Evolutionary conservation across 179 eudicot species (phyloP), one percentile per base, ranked within the genome.

Genomic region (Drosera spatulata): DNA sequence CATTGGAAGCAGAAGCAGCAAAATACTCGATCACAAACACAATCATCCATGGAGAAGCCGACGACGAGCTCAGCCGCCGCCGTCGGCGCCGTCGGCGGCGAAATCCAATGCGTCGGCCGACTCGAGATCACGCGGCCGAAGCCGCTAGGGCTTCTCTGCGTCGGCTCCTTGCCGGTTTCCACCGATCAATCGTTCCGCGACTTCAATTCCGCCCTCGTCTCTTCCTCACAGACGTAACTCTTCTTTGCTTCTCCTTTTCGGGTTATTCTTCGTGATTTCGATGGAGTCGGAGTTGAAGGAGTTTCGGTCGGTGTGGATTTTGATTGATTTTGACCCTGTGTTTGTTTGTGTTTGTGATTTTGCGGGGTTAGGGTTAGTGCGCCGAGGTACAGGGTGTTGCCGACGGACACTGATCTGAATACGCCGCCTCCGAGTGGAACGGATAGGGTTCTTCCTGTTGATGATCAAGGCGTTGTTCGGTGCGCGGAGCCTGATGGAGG

Each of bases 361-460:
- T 52, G 50, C 22, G 40, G 50, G 57, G 61, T 64, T 66, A 85
- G 97, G 76, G 84, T 78, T 58, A 80, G 71, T 55, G 98, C 88
- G 55, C 96, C 98, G 51, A 76, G 91, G 75, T 91, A 88, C 72
- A 70, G 85, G 71, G 69, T 91, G 85, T 70, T 91, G 69, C 96
- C 98, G 50, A 80, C 83, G 68, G 89, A 85, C 69, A 91, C 96
- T 53, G 90, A 91, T 79, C 91, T 91, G 47, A 88, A 88, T 64
- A 77, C 66, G 69, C 90, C 79, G 7, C 90, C 94, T 41, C 59
- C 85, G 4, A 68, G 69, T 69, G 66, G 76, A 13, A 78, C 81
- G 0, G 86, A 84, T 7, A 81, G 69, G 74, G 77, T 80, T 66
- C 77, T 87, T 59, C 91, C 91, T 39, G 66, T 79, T 56, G 74